Evolutionary conservation across 768 basidiomycete species (phyloP).

Genomic region (Pleurotus platypus): DNA sequence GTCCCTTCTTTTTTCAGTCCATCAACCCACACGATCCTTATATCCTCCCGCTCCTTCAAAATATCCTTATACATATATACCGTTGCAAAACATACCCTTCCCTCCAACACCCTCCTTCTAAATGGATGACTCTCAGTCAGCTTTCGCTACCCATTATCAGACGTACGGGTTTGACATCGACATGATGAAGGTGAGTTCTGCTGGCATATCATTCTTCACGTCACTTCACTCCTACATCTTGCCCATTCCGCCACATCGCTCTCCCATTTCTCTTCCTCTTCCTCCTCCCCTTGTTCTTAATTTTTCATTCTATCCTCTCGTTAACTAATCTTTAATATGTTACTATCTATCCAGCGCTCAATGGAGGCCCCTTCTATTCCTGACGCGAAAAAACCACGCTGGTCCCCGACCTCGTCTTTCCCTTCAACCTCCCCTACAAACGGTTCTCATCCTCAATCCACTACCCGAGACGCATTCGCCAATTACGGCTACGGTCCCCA

Average conservation of each 20-base stretch:
- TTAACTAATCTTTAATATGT: too few relatives aligned
- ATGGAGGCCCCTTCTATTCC: constrained; percentile 82
- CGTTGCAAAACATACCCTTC: constrained; percentile 49
- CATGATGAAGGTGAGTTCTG: constrained; percentile 78
- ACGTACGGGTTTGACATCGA: constrained; percentile 79
- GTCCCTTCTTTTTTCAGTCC: constrained; percentile 22
- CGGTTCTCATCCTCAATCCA: constrained; percentile 24
- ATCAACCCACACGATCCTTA: not conserved
- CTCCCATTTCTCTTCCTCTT: not conserved
- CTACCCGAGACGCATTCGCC: constrained; percentile 63
- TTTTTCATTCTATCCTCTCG: too few relatives aligned
- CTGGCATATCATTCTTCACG: constrained; percentile 6
- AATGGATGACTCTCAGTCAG: constrained; percentile 77
- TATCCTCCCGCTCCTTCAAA: constrained; percentile 9
- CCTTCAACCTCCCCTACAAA: constrained; percentile 30
- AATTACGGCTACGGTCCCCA: constrained; percentile 87
- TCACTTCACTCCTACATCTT: constrained; percentile 4
- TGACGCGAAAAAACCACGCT: constrained; percentile 87
- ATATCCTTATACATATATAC: constrained; percentile 9
- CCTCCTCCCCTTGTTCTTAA: constrained; percentile 3
- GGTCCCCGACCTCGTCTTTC: constrained; percentile 63
- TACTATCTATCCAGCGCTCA: constrained; percentile 53
- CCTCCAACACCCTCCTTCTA: constrained; percentile 28
- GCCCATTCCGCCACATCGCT: too few relatives aligned
- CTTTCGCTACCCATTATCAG: constrained; percentile 66